Base-by-base conservation (phyloP, 2,329 filamentous ascomycete species). In the Bipolaris sorokiniana region DNA sequence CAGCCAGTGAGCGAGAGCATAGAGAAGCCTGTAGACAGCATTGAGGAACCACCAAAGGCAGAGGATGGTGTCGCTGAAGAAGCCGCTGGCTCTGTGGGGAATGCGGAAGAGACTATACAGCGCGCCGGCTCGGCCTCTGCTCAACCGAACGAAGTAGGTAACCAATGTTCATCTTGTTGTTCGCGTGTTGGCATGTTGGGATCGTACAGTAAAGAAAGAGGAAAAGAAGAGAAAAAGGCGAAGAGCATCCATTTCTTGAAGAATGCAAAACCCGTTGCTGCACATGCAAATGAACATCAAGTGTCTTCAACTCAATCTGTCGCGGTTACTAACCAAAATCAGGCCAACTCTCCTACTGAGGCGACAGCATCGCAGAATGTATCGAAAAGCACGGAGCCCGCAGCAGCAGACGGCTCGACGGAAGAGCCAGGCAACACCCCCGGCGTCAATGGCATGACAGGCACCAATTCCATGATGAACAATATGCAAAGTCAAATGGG, bases 401-500 rank as follows among this genome's bases (percentile, higher is more conserved):
- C 67, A 18, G 60, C 63, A 23, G 51, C 58, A n/a, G 58, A 65
- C 37, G 60, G 62, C 20, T 44, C 60, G 26, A 63, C 54, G 28
- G 60, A 54, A 34, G 69, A 65, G 18, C 64, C 65, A 42, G 60
- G 57, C 45, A 61, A 59, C 36, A 55, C 53, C 31, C 65, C 63
- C 31, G 70, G 53, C 6, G 45, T 64, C 26, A 63, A 54, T 34
- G 55, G 58, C 42, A 59, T 67, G 56, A 56, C 55, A 45, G 63
- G 62, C 16, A 69, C 63, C 58, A 67, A 64, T 18, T 40, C 52
- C 38, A 73, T 68, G 63, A 64, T 68, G 61, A 71, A 68, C 42
- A 71, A 65, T 16, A 66, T 71, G 60, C 58, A 67, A 26, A 63
- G 64, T 37, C 72, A 73, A 47, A 76, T 54, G 78, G 69, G 68